Base-by-base conservation (phyloP, 2,329 filamentous ascomycete genomes). In the Colletotrichum gloeosporioides region DNA sequence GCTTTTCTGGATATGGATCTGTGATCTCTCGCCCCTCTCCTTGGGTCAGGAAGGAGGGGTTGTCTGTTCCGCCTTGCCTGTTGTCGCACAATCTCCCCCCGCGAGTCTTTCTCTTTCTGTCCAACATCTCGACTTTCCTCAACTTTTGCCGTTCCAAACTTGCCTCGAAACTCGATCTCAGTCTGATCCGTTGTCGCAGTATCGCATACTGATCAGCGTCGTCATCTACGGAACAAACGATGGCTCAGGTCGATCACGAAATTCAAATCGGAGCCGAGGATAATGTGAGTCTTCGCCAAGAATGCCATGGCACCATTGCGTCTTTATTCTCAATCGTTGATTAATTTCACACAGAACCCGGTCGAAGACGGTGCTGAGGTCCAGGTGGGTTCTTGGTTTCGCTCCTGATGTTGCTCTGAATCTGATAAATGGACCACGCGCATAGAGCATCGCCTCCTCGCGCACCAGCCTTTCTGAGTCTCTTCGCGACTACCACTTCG, bases 391-490 rank as follows among this genome's bases (percentile, higher is more conserved):
- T 44, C 3, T 16, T 31, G 25, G 12, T 44, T 25, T 6, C n/a
- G 18, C 18, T 22, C 10, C n/a, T 49, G 57, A 64, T 5, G 1
- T 57, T 25, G 57, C 15, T 7, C 64, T 59, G 29, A 13, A 31
- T 13, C 27, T 34, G 8, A 32, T 5, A 22, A 16, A 25, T 13
- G 27, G 29, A 29, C 10, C 18, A 10, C 15, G 18, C 13, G 32
- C 18, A 18, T 34, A 73, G 70, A 68, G 34, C 36, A 49, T 73
- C n/a, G 63, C 49, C 10, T 62, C 63, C 12, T 83, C 82, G 27
- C 81, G 81, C 0, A 80, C 79, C 0, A 84, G 83, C 12, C 76
- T 85, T n/a, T 77, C 78, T 12, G 84, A 82, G 1, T 86, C 84
- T 62, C 85, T 71, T 8, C 39, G 62, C 2, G 66, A 70, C 49